Evolutionary conservation across 495 filamentous ascomycete genomes (phyloP).

Genomic region (Xylona heveae): DNA sequence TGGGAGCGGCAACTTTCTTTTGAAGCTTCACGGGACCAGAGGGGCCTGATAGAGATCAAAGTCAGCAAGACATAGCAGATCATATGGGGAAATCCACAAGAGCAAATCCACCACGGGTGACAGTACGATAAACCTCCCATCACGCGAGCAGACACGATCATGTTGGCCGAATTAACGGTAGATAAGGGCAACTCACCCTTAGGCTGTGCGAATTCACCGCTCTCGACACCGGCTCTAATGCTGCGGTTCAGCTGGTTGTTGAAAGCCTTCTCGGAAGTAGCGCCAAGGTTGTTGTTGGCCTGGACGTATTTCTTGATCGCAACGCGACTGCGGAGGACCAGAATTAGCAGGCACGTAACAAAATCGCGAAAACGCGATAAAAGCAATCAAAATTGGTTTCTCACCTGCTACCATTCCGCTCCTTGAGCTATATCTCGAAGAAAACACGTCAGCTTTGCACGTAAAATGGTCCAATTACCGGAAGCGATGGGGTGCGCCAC

Average conservation of each 20-base stretch:
- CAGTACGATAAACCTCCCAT: neutral
- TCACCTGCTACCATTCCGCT: constrained; percentile 43
- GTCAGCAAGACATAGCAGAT: constrained; percentile 17
- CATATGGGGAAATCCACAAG: neutral
- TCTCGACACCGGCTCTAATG: constrained; percentile 72
- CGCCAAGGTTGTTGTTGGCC: constrained; percentile 76
- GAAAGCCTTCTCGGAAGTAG: constrained; percentile 48
- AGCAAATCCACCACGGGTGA: too few relatives aligned
- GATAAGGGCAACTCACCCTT: constrained; percentile 50
- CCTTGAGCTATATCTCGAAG: constrained; percentile 33
- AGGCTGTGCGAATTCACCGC: constrained; percentile 74
- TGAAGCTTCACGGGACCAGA: constrained; percentile 94
- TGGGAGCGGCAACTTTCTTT: constrained; percentile 37
- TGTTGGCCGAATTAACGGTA: neutral
- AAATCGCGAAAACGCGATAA: constrained; percentile 1
- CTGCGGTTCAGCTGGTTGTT: constrained; percentile 87
- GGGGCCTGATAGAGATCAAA: constrained; percentile 34
- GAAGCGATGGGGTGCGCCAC: constrained; percentile 3
- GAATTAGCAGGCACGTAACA: constrained; percentile 17
- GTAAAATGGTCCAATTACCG: constrained; percentile 5
- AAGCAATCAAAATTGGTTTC: constrained; percentile 10
- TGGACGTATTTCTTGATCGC: constrained; percentile 96
- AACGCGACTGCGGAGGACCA: constrained; percentile 44
- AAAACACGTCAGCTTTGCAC: constrained; percentile 24
- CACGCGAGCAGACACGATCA: neutral